Percentiles rank a stretch among this genome's conserved stretches.
These are phyloP conservation scores for Nakazawaea anatomiae DNA, from an alignment of 805 yeast species.

Conservation along the genomic window DNA sequence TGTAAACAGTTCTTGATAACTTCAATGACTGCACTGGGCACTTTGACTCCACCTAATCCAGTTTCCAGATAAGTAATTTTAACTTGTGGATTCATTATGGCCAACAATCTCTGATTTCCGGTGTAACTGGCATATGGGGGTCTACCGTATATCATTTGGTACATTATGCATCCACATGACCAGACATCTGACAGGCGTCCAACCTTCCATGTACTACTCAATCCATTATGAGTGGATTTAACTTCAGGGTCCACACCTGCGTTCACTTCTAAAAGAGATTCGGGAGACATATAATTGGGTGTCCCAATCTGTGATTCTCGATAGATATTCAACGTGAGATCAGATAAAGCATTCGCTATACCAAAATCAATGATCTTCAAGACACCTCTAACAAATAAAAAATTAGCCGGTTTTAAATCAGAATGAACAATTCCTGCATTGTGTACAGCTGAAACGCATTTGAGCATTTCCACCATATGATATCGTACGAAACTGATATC, in stretches of 20 bases:
- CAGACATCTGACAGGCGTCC: slow-evolving; percentile 96
- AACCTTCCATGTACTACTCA: slow-evolving; percentile 53
- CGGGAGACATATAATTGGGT: slow-evolving; percentile 98
- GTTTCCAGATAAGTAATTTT: slow-evolving; percentile 58
- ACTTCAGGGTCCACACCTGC: slow-evolving; percentile 15
- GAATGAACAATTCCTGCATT: slow-evolving; percentile 66
- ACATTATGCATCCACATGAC: slow-evolving; percentile 96
- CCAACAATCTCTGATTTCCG: slow-evolving; percentile 72
- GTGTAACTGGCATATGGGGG: slow-evolving; percentile 83
- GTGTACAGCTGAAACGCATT: slow-evolving; percentile 87
- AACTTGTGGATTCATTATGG: slow-evolving; percentile 81
- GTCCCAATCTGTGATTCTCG: slow-evolving; percentile 92
- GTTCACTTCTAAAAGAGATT: slow-evolving; percentile 67
- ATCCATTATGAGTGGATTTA: slow-evolving; percentile 11
- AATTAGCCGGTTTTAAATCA: slow-evolving; percentile 55
- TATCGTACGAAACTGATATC: slow-evolving; percentile 75
- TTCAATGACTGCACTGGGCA: slow-evolving; percentile 65
- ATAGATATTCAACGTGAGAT: slow-evolving; percentile 84
- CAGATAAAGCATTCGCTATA: slow-evolving; percentile 90
- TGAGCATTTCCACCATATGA: slow-evolving; percentile 70
- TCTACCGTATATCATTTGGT: slow-evolving; percentile 90
- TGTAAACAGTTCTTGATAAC: slow-evolving; percentile 66
- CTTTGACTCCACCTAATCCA: slow-evolving; percentile 56
- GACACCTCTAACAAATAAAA: slow-evolving; percentile 75
- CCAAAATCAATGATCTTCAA: slow-evolving; percentile 94